Conservation (phyloP, 768 basidiomycete genomes). For the Lentinula edodes region DNA sequence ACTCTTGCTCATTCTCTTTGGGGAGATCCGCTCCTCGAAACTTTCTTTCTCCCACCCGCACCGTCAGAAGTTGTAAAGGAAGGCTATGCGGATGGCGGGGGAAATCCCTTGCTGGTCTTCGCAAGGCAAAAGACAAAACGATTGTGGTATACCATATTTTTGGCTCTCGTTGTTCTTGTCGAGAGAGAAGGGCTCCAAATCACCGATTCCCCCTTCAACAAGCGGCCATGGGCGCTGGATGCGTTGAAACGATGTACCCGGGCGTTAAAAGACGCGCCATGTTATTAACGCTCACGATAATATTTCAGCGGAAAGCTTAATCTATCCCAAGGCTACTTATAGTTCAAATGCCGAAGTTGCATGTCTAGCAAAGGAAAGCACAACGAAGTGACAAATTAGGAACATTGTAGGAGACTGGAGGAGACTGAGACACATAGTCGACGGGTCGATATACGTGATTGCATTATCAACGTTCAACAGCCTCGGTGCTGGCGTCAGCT, state of each 20-base stretch:
- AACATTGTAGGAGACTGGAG: too few species aligned
- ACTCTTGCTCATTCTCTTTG: constrained; percentile 54
- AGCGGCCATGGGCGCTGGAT: constrained; percentile 35
- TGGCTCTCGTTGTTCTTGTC: constrained; percentile 49
- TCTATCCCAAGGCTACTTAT: too few species aligned
- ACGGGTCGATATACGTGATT: too few species aligned
- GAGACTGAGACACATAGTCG: too few species aligned
- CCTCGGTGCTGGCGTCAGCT: too few species aligned
- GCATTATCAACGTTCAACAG: too few species aligned
- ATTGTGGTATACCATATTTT: constrained; percentile 69
- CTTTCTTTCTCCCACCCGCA: constrained; percentile 44
- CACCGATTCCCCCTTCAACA: constrained; percentile 15
- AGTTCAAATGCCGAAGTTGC: too few species aligned
- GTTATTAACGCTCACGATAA: neutral
- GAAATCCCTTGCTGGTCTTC: constrained; percentile 46
- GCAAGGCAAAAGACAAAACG: constrained; percentile 70
- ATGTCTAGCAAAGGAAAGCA: too few species aligned
- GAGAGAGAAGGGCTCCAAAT: constrained; percentile 22
- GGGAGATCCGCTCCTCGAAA: constrained; percentile 74
- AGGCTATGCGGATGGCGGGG: constrained; percentile 52
- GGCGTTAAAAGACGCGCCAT: constrained; percentile 34
- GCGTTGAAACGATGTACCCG: constrained; percentile 32
- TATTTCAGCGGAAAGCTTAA: too few species aligned
- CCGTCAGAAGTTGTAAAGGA: constrained; percentile 44
- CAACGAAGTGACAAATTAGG: too few species aligned